A percentile compares a stretch with the other conserved stretches of the same genome.
Evolutionary conservation across 176 grass and related monocot species (phyloP).

Genomic region (Oryza rufipogon): DNA sequence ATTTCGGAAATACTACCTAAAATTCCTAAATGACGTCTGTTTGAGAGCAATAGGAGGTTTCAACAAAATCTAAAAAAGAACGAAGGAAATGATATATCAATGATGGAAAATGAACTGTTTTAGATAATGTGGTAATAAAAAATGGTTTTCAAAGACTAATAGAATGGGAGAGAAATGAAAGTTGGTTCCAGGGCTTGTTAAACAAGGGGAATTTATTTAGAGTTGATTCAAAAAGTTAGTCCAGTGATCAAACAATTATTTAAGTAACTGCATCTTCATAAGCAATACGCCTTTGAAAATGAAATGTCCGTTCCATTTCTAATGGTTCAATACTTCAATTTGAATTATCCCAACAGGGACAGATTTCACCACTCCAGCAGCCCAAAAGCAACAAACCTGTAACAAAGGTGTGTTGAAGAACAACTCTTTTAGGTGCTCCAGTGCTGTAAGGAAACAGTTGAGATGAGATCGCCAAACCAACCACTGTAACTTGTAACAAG

Average conservation of each 20-base stretch:
- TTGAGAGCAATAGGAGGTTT: neutral
- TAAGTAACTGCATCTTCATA: slow-evolving; percentile 2
- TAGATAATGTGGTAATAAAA: neutral
- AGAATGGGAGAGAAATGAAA: slow-evolving; percentile 3
- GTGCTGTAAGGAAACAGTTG: slow-evolving; percentile 95
- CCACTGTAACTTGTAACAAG: slow-evolving; percentile 76
- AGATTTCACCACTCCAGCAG: neutral
- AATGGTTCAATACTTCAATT: neutral
- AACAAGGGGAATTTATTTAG: neutral
- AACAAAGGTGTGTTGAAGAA: slow-evolving; percentile 86
- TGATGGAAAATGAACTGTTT: neutral
- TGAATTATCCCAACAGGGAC: neutral
- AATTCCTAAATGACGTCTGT: neutral
- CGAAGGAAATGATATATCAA: neutral
- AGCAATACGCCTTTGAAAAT: neutral
- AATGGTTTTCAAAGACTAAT: neutral
- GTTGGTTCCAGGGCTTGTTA: neutral
- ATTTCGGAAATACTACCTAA: neutral
- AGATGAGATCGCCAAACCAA: slow-evolving; percentile 83
- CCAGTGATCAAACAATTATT: slow-evolving; percentile 18
- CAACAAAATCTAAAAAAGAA: neutral
- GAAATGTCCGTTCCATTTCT: neutral
- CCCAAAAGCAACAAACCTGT: slow-evolving; percentile 57
- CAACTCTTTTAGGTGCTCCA: slow-evolving; percentile 83
- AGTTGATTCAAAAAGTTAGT: slow-evolving; percentile 8